Conservation (phyloP, 495 filamentous ascomycete species). For the Penicillium canariense region DNA sequence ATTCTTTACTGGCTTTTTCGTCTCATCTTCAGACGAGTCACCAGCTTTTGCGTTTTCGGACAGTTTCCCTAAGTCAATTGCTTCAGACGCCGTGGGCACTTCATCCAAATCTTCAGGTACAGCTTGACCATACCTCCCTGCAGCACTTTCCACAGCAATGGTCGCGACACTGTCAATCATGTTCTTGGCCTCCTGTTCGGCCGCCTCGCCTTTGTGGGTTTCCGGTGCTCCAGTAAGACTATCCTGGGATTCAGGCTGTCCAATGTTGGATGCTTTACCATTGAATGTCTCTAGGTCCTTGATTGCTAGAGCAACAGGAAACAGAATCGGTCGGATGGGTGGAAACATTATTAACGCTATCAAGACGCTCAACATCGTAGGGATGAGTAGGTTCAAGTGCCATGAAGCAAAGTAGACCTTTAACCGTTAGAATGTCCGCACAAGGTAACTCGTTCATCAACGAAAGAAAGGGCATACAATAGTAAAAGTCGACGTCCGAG, state of each 20-base stretch:
- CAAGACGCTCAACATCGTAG: conserved; percentile 52
- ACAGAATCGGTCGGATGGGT: conserved; percentile 59
- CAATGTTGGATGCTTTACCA: conserved; percentile 64
- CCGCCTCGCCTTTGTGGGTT: conserved; percentile 81
- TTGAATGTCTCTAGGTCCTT: conserved; percentile 56
- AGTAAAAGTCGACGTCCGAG: conserved; percentile 66
- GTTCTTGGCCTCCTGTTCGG: conserved; percentile 81
- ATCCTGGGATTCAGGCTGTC: conserved; percentile 71
- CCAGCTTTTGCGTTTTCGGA: conserved; percentile 59
- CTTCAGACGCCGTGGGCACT: conserved; percentile 48
- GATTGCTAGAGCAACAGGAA: conserved; percentile 70
- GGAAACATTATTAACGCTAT: conserved; percentile 68
- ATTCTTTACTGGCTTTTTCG: conserved; percentile 77
- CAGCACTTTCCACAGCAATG: conserved; percentile 71
- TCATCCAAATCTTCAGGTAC: conserved; percentile 44
- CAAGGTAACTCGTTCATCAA: not conserved
- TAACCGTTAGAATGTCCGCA: not conserved
- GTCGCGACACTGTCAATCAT: conserved; percentile 74
- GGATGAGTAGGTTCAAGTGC: conserved; percentile 71
- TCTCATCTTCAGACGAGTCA: conserved; percentile 67
- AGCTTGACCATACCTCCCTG: conserved; percentile 65
- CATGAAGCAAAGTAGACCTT: conserved; percentile 74
- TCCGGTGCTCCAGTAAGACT: conserved; percentile 80
- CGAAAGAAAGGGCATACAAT: conserved; percentile 40
- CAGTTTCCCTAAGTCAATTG: conserved; percentile 51